Percentiles rank a stretch among this genome's conserved stretches.
Evolutionary conservation across 768 basidiomycete genomes (phyloP).

Genomic region (Cystofilobasidium capitatum): DNA sequence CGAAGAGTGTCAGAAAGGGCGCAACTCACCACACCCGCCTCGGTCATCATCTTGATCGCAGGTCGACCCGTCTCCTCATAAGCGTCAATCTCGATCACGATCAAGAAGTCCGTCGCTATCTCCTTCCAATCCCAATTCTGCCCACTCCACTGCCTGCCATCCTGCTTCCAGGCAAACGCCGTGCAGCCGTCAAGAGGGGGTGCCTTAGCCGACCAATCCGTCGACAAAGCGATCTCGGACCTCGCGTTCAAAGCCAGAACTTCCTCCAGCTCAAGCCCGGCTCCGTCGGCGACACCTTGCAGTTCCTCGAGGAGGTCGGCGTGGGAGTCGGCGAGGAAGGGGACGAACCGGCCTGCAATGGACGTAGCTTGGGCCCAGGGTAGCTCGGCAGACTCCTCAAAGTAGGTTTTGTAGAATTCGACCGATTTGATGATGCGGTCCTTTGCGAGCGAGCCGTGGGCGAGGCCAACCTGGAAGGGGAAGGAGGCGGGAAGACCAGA

Average conservation of each 20-base stretch:
- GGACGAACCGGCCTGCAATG: background rate
- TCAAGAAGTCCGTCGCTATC: background rate
- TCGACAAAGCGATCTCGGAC: conserved; percentile 6
- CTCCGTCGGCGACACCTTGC: conserved; percentile 17
- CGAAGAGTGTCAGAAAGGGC: conserved; percentile 7
- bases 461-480: background rate
- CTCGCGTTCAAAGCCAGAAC: conserved; percentile 9
- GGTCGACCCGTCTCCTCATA: background rate
- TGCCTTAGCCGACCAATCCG: background rate
- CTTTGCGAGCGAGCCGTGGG: conserved; percentile 1
- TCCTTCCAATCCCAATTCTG: conserved; percentile 22
- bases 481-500: background rate
- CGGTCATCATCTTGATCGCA: background rate
- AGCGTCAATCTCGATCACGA: conserved; percentile 7
- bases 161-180: background rate
- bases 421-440: background rate
- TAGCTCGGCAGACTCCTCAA: background rate
- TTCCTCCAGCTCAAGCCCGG: background rate
- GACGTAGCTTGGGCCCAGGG: background rate
- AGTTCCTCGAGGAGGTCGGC: conserved; percentile 15
- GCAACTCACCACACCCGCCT: background rate
- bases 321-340: background rate
- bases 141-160: background rate
- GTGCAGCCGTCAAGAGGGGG: conserved; percentile 7
- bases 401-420: conserved; percentile 2